Percentiles rank a stretch among this genome's conserved stretches.
phyloP scores from a whole-genome alignment of 352 stramenopile genomes.

The Globisporangium orthogonon region DNA sequence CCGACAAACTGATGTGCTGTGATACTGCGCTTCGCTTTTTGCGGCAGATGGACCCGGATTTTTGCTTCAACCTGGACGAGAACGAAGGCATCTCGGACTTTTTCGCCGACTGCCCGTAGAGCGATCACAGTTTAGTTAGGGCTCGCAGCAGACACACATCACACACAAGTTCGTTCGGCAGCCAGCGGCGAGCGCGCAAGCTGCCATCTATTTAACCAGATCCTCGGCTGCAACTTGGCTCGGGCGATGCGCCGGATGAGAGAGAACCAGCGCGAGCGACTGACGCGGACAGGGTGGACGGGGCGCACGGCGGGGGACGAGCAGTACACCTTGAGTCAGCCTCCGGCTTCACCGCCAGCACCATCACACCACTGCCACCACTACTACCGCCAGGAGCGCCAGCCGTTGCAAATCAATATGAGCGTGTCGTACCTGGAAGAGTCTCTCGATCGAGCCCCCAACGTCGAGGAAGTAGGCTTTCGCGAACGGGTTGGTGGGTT shows the following conservation, averaged over 20 bases:
- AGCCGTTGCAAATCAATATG: conserved; percentile 1
- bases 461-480: conserved; percentile 52
- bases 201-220: conserved; percentile 14
- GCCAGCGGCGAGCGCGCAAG: not conserved
- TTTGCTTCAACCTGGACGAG: conserved; percentile 86
- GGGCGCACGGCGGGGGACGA: not conserved
- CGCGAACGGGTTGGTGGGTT: conserved; percentile 30
- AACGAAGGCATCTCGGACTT: conserved; percentile 86
- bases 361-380: not conserved
- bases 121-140: conserved; percentile 11
- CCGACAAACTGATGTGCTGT: not conserved
- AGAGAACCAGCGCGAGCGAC: conserved; percentile 35
- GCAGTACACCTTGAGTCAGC: not conserved
- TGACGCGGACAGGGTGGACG: conserved; percentile 5
- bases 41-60: conserved; percentile 75
- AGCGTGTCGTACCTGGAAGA: conserved; percentile 41
- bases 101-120: conserved; percentile 71
- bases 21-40: not conserved
- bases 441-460: conserved; percentile 34
- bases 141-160: not conserved
- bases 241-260: conserved; percentile 39
- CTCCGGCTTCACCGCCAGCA: not conserved
- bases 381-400: conserved; percentile 6
- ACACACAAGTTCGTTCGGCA: not conserved
- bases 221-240: conserved; percentile 40